Evolutionary conservation across 257 asterid species (phyloP).

Genomic region (Lithospermum erythrorhizon): DNA sequence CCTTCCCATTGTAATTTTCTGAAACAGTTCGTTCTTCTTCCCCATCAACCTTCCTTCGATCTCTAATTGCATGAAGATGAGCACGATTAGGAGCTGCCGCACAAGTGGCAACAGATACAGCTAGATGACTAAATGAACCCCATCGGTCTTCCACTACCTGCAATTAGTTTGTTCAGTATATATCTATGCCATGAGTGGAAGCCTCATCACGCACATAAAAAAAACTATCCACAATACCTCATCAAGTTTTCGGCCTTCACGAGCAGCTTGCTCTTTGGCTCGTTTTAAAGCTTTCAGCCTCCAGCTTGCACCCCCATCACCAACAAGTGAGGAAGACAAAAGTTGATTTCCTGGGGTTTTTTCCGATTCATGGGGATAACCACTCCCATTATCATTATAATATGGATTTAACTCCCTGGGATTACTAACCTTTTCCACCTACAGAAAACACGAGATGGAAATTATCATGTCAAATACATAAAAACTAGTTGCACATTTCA

Average conservation of each 20-base stretch:
- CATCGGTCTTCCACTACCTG: slow-evolving; percentile 96
- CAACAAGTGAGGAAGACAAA: slow-evolving; percentile 52
- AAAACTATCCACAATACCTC: slow-evolving; percentile 35
- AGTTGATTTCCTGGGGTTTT: slow-evolving; percentile 28
- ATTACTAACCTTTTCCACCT: slow-evolving; percentile 59
- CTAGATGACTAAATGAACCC: slow-evolving; percentile 81
- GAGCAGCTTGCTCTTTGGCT: slow-evolving; percentile 90
- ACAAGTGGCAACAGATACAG: slow-evolving; percentile 77
- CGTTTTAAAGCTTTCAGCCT: slow-evolving; percentile 90
- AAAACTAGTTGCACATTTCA: neutral
- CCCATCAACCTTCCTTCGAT: slow-evolving; percentile 42
- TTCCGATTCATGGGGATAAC: slow-evolving; percentile 70
- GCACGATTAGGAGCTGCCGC: slow-evolving; percentile 74
- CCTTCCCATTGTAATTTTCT: slow-evolving; percentile 39
- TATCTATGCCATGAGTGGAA: slow-evolving; percentile 3
- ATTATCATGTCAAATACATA: neutral
- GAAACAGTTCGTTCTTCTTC: slow-evolving; percentile 32
- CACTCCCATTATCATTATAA: slow-evolving; percentile 53
- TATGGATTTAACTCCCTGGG: slow-evolving; percentile 84
- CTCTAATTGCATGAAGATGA: slow-evolving; percentile 75
- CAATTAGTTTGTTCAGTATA: slow-evolving; percentile 3
- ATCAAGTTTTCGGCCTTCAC: slow-evolving; percentile 69
- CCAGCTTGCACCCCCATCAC: slow-evolving; percentile 99
- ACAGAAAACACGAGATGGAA: slow-evolving; percentile 4
- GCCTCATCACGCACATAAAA: slow-evolving; percentile 7